These are phyloP conservation scores for Colletotrichum lentis DNA, from an alignment of 2,329 filamentous ascomycete species.

Conservation along the genomic window DNA sequence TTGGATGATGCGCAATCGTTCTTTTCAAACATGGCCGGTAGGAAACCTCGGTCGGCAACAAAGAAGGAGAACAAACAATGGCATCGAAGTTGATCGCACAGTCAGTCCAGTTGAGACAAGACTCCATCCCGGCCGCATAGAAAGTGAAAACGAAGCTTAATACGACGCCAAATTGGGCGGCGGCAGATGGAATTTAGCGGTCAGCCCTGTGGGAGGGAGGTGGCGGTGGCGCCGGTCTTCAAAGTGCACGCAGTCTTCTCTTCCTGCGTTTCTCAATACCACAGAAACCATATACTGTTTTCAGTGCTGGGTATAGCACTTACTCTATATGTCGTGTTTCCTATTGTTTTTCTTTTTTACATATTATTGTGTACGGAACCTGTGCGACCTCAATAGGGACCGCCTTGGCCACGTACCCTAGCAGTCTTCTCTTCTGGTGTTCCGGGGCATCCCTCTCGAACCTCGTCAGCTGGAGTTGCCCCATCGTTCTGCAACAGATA, in stretches of 20 bases:
- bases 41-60: background rate
- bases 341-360: too few species aligned
- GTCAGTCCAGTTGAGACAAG: background rate
- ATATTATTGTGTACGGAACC: too few species aligned
- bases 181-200: constrained; percentile 20
- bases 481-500: constrained; percentile 37
- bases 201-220: constrained; percentile 29
- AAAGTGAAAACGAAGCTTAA: constrained; percentile 29
- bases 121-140: constrained; percentile 23
- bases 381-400: too few species aligned
- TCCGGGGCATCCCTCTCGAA: background rate
- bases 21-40: background rate
- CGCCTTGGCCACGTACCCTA: too few species aligned
- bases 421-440: background rate
- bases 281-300: too few species aligned
- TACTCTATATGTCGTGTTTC: too few species aligned
- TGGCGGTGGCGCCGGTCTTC: constrained; percentile 1
- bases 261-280: too few species aligned
- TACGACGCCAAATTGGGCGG: constrained; percentile 28
- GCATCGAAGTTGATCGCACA: background rate
- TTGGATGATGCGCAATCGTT: constrained; percentile 9
- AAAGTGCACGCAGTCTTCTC: background rate
- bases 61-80: constrained; percentile 13
- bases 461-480: constrained; percentile 21
- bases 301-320: too few species aligned